Base-by-base conservation (phyloP, 2,329 filamentous ascomycete species). In the Colletotrichum sp. region DNA sequence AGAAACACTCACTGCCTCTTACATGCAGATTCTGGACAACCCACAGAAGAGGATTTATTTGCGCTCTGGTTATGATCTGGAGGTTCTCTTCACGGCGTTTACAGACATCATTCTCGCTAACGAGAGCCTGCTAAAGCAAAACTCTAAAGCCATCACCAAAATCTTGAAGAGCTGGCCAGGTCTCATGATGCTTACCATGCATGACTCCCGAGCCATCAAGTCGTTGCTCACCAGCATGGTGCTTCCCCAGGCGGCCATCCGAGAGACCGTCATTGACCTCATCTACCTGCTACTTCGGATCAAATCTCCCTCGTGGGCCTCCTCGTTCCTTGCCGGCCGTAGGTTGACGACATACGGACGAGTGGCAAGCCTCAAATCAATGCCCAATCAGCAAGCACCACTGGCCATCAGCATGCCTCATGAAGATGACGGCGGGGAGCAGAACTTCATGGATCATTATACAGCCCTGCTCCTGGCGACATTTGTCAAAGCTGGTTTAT, bases 261-360 rank as follows among this genome's bases (percentile, higher is more conserved):
- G 91, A 65, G 96, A 98, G 81, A 93, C 96, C 1, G 92, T 98
- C 21, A 89, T 99, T 76, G 97, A 99, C 82, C 87, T 99, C 15
- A 85, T 99, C 21, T 98, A 98, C 81, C 89, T 90, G 1, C 83
- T 93, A 4, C 85, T 99, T 67, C 93, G 96, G 43, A 98, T 99
- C 82, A 99, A 99, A 80, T 94, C 96, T 74, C 93, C 97, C 59
- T 93, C 96, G 10, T 99, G 97, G 97, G 98, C 97, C 9, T 96
- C 95, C 0, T 98, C 96, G 0, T 99, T 98, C 83, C 90, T 99
- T 63, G 97, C 98, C 43, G 98, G 97, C 9, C 92, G 97, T 78
- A 91, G 98, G 75, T 88, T 99, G 63, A 99, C 98, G 1, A 99
- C 97, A 0, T 99, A 99, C 83, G 96, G 96, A n/a, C 92, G 98